Base-by-base conservation (phyloP, 176 grass and related monocot genomes). In the Aegilops sharonensis region DNA sequence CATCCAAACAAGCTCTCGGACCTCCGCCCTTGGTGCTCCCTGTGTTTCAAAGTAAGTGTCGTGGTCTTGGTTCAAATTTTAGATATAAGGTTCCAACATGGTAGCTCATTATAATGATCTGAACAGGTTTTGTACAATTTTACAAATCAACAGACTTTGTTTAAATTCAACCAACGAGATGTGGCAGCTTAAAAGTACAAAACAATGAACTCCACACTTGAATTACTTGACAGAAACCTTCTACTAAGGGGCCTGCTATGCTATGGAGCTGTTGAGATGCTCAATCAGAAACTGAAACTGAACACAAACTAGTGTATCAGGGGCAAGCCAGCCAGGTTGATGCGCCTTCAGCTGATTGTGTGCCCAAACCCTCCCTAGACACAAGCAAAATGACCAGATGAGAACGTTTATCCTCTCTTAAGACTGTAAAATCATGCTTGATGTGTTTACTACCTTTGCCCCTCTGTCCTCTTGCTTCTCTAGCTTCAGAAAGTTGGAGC, bases 351-450 rank as follows among this genome's bases (percentile, higher is more conserved):
- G 65, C 14, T 78, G 18, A 78, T 25, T 65, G 25, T 20, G 74
- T 42, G 56, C 34, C 77, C 50, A 59, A 40, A 25, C 20, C 67
- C 20, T 66, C 75, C 75, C 27, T 79, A 42, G 50, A 87, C 57
- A 87, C 30, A 71, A 63, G 74, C 10, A 81, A 83, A 84, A 84
- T 39, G 36, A 39, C 7, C 32, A 27, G 17, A 73, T 87, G 39
- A 90, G 59, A 74, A 17, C 27, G 25, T 67, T 67, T 79, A 24
- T 80, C 75, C 81, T 64, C 71, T 52, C 7, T 29, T 64, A 64
- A 80, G 42, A 43, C 32, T 67, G 21, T 25, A 40, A 40, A 32
- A 17, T 60, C 57, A 31, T 87, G 50, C 11, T 59, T 66, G 11
- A 72, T 72, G 61, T 68, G 45, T 27, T 79, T 84, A 86, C 75